These are phyloP conservation scores for Miamiensis avidus DNA, from an alignment of 169 alveolate genomes.

Conservation along the genomic window DNA sequence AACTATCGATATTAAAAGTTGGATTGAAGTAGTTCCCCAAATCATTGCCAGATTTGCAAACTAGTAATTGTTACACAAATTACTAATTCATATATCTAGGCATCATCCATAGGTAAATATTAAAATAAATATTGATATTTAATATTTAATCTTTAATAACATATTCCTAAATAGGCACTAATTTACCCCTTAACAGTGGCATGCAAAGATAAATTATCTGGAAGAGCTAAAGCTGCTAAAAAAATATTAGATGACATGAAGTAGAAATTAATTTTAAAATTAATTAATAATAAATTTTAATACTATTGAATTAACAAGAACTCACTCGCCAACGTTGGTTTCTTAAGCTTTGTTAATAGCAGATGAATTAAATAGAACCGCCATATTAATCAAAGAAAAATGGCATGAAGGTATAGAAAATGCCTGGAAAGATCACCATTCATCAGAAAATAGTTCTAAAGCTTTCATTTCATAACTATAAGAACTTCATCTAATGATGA, in stretches of 20 bases:
- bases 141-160: too few species aligned
- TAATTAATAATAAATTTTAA: too few species aligned
- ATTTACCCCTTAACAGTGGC: conserved; percentile 87
- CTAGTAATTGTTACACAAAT: conserved; percentile 63
- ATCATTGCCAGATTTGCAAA: conserved; percentile 83
- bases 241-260: conserved; percentile 68
- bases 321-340: conserved; percentile 62
- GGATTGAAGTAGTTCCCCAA: conserved; percentile 89
- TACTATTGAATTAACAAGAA: neutral
- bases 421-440: conserved; percentile 79
- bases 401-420: conserved; percentile 91
- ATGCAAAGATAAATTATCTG: conserved; percentile 70
- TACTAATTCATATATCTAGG: conserved; percentile 77
- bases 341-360: conserved; percentile 83
- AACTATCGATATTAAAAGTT: conserved; percentile 77
- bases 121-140: too few species aligned
- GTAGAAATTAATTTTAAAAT: neutral
- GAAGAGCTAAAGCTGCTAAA: conserved; percentile 74
- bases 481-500: conserved; percentile 80
- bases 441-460: conserved; percentile 68
- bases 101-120: conserved; percentile 85
- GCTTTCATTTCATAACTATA: conserved; percentile 60
- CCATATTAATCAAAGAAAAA: conserved; percentile 85
- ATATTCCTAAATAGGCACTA: too few species aligned
- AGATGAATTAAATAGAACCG: conserved; percentile 86